Conservation (phyloP, 2,329 filamentous ascomycete species). For the Diaporthe capsici region DNA sequence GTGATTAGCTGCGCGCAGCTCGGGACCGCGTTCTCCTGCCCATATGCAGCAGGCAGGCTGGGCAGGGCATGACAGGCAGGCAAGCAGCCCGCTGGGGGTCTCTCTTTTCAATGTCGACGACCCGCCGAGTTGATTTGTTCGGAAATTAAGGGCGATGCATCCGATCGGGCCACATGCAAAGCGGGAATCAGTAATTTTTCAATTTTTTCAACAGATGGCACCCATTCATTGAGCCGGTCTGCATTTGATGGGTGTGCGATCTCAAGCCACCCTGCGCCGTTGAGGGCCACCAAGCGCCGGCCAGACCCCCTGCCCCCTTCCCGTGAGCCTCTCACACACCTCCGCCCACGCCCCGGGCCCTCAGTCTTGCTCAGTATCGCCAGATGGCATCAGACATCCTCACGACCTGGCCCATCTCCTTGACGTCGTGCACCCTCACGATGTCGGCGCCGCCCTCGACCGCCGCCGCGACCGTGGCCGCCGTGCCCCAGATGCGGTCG, state of each 20-base stretch:
- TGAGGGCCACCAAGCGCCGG: background rate
- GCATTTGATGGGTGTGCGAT: constrained; percentile 2
- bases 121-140: constrained; percentile 16
- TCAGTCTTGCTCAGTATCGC: constrained; percentile 59
- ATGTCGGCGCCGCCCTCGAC: constrained; percentile 92
- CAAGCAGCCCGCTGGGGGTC: background rate
- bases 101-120: background rate
- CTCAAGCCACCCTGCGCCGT: constrained; percentile 24
- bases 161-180: constrained; percentile 24
- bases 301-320: background rate
- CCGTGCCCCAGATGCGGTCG: constrained; percentile 87
- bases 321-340: background rate
- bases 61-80: background rate
- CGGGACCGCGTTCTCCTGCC: constrained; percentile 22
- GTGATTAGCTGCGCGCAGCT: constrained; percentile 14
- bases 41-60: background rate
- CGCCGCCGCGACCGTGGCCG: constrained; percentile 87
- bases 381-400: constrained; percentile 96
- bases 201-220: background rate
- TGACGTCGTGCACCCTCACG: constrained; percentile 90
- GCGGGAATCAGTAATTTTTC: background rate
- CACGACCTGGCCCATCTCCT: constrained; percentile 86
- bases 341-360: background rate
- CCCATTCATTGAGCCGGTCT: constrained; percentile 4
- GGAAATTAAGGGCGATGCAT: constrained; percentile 20